Percentiles rank a stretch among this genome's conserved stretches.
Evolutionary conservation across 164 flowering plant genomes (phyloP).

Genomic region (Chimonanthus praecox): DNA sequence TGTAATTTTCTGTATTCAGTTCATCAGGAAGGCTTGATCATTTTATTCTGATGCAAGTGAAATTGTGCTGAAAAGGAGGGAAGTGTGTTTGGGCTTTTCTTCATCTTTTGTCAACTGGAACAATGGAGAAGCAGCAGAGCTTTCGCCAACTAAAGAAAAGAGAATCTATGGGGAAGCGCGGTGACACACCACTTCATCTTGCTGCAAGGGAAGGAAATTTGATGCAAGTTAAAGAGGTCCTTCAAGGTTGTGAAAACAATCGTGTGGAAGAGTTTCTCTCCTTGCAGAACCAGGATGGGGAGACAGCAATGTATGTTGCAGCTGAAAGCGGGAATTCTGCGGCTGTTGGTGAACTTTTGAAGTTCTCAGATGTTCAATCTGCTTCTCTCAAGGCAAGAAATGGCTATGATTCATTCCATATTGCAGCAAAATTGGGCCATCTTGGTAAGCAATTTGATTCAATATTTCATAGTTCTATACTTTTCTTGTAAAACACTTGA

Average conservation of each 20-base stretch:
- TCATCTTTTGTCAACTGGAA: neutral
- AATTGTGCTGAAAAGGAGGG: neutral
- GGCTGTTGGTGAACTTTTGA: constrained; percentile 61
- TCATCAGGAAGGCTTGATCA: neutral
- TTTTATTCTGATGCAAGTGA: neutral
- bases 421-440: constrained; percentile 90
- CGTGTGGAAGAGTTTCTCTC: constrained; percentile 37
- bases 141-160: constrained; percentile 41
- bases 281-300: constrained; percentile 65
- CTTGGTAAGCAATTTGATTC: constrained; percentile 40
- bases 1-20: neutral
- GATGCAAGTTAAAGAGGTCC: constrained; percentile 46
- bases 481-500: neutral
- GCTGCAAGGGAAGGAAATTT: constrained; percentile 73
- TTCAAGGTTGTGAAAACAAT: constrained; percentile 21
- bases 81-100: too few species aligned
- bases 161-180: constrained; percentile 79
- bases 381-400: constrained; percentile 68
- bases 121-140: constrained; percentile 7
- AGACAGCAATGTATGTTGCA: constrained; percentile 70
- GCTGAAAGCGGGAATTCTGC: constrained; percentile 70
- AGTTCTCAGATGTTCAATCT: constrained; percentile 48
- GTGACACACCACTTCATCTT: constrained; percentile 68
- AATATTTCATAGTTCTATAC: neutral
- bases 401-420: constrained; percentile 79